Evolutionary conservation across 2,329 filamentous ascomycete species (phyloP).

Genomic region (Thelonectria discophora): DNA sequence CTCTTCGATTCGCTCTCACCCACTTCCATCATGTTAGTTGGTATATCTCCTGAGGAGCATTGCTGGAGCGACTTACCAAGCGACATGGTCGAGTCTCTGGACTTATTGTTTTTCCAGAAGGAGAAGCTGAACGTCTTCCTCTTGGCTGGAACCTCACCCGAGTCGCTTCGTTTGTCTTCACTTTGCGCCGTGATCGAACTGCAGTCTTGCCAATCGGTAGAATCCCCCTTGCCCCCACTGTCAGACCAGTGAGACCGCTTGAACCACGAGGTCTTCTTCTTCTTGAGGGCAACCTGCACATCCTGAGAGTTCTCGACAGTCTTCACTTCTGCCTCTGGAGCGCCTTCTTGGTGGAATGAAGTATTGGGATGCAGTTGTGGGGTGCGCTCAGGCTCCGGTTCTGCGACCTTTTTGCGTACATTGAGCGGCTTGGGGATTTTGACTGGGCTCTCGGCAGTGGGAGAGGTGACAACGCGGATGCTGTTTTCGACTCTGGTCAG

Average conservation of each 20-base stretch:
- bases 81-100: conserved; percentile 55
- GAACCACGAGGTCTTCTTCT: conserved; percentile 63
- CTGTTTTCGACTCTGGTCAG: conserved; percentile 59
- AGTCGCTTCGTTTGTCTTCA: conserved; percentile 39
- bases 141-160: conserved; percentile 48
- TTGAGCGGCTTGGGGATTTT: conserved; percentile 52
- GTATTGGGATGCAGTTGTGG: conserved; percentile 29
- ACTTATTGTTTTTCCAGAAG: conserved; percentile 64
- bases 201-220: conserved; percentile 41
- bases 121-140: conserved; percentile 63
- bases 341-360: conserved; percentile 26
- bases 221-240: conserved; percentile 35
- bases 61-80: conserved; percentile 46
- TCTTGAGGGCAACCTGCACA: conserved; percentile 42
- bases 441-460: conserved; percentile 48
- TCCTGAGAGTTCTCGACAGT: conserved; percentile 26
- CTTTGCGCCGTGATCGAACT: conserved; percentile 38
- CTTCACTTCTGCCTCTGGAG: conserved; percentile 8
- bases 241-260: conserved; percentile 55
- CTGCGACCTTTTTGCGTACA: conserved; percentile 51
- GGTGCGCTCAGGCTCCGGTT: conserved; percentile 34
- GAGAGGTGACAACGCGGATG: conserved; percentile 64
- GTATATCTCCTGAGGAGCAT: neutral
- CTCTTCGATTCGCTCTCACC: conserved; percentile 29
- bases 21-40: conserved; percentile 18